Base-by-base conservation (phyloP, 345 rosid genomes). In the Atalantia buxifolia region DNA sequence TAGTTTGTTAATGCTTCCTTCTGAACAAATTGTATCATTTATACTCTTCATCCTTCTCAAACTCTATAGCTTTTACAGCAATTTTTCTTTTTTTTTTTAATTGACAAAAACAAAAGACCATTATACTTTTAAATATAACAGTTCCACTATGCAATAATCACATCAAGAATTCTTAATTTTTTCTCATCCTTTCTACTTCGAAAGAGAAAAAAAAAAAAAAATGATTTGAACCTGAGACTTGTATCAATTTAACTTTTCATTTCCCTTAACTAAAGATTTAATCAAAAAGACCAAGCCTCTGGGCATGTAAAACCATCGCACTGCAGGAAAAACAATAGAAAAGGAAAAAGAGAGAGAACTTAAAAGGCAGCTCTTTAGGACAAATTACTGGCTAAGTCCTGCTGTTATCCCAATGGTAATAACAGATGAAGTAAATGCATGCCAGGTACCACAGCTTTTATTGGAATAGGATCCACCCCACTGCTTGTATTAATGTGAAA, bases 371-470 rank as follows among this genome's bases (percentile, higher is more conserved):
- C 22, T 31, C 50, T 35, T 33, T 36, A 57, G 14, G n/a, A 72
- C 36, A 59, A 57, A 57, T 35, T 19, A 16, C 53, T 30, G 53
- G 66, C 50, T 59, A 12, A 33, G 18, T 57, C 57, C 57, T 18
- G 57, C 45, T 18, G 7, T 48, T 21, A 53, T 71, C 27, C 19
- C n/a, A 72, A 56, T 25, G 40, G 36, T 24, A 19, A 61, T 28
- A 40, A 16, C 60, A 62, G 35, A 74, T 21, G 10, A 28, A 61
- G 57, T 75, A 48, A 59, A 79, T 35, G 74, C 76, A 59, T 8
- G 36, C 40, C 42, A 31, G 75, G 27, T 40, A 57, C 67, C 27
- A 38, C 25, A 74, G 14, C 27, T 18, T 35, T 30, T 6, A 57
- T 22, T 56, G 12, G n/a, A 8, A 57, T 16, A 57, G 12, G 30